Evolutionary conservation across 176 grass and related monocot genomes (phyloP).

Genomic region (Puya raimondii): DNA sequence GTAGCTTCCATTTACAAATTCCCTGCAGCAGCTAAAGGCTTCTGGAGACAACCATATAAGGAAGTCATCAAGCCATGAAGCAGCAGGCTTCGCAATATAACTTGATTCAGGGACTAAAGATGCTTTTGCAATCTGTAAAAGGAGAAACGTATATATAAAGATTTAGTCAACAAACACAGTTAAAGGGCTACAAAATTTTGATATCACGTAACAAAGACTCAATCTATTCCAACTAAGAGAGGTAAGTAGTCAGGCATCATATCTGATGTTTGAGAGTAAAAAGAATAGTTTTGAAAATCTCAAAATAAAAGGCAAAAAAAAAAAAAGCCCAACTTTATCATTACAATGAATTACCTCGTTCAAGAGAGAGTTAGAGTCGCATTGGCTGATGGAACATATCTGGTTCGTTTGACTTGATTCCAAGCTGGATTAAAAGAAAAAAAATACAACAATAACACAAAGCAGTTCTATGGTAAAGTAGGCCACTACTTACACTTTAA

Average conservation of each 20-base stretch:
- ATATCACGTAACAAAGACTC: no score
- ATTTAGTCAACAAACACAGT: background rate
- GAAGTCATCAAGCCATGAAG: slow-evolving; percentile 99
- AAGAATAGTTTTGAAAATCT: background rate
- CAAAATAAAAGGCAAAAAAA: slow-evolving; percentile 1
- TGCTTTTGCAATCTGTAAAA: slow-evolving; percentile 72
- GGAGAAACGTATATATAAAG: background rate
- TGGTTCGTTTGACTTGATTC: slow-evolving; percentile 68
- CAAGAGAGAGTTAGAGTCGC: slow-evolving; percentile 83
- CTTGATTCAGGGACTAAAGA: slow-evolving; percentile 62
- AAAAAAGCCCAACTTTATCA: slow-evolving; percentile 9
- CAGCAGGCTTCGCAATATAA: slow-evolving; percentile 91
- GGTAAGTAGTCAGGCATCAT: background rate
- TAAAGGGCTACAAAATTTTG: no score
- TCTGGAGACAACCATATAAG: slow-evolving; percentile 96
- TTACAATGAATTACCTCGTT: slow-evolving; percentile 55
- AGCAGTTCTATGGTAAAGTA: no score
- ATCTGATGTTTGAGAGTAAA: background rate
- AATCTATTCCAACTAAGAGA: no score
- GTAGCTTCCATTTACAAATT: slow-evolving; percentile 75
- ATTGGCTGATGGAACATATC: slow-evolving; percentile 92
- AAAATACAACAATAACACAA: slow-evolving; percentile 12
- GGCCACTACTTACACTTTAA: background rate
- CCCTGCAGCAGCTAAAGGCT: slow-evolving; percentile 93
- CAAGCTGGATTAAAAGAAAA: slow-evolving; percentile 63